Evolutionary conservation across 345 rosid genomes (phyloP).

Genomic region (Euphorbia lathyris): DNA sequence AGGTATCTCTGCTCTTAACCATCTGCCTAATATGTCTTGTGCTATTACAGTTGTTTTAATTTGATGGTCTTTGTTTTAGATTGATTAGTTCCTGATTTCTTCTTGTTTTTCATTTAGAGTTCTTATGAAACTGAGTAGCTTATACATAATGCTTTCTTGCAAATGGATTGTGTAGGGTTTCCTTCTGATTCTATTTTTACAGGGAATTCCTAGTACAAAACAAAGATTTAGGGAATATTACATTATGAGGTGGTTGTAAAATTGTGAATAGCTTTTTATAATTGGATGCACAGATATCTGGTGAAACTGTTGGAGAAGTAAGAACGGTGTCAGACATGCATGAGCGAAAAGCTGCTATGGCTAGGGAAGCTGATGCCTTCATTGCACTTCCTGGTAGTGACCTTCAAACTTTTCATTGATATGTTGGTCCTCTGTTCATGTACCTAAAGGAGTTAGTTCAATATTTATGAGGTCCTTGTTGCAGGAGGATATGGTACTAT

Average conservation of each 20-base stretch:
- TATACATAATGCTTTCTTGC: neutral
- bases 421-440: neutral
- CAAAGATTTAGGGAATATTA: neutral
- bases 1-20: conserved; percentile 46
- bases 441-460: neutral
- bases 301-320: conserved; percentile 80
- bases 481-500: conserved; percentile 96
- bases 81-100: conserved; percentile 5
- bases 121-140: neutral
- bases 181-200: neutral
- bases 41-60: no score
- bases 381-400: conserved; percentile 88
- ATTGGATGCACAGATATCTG: conserved; percentile 63
- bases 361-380: conserved; percentile 91
- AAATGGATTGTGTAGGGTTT: neutral
- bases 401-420: conserved; percentile 3
- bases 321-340: conserved; percentile 88
- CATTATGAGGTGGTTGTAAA: neutral
- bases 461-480: conserved; percentile 11
- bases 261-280: conserved; percentile 14
- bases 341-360: conserved; percentile 95
- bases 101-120: neutral
- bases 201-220: neutral
- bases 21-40: neutral
- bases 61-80: neutral